A percentile compares a stretch with the other conserved stretches of the same genome.
These are phyloP conservation scores for Rhizopus arrhizus DNA, from an alignment of 371 early-diverging fungal genomes.

Conservation along the genomic window DNA sequence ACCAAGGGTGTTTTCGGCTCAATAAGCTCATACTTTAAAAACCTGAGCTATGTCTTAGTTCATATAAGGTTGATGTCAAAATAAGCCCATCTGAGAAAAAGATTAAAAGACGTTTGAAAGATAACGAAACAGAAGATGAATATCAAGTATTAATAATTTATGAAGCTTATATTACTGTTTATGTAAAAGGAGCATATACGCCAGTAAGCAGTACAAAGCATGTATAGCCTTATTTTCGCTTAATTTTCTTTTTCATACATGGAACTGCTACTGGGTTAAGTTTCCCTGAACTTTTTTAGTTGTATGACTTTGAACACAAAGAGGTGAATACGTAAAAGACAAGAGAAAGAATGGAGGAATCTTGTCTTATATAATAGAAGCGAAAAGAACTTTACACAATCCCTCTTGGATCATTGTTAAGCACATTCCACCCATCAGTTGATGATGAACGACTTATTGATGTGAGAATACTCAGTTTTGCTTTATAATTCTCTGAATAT, in stretches of 20 bases:
- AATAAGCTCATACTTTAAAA: slow-evolving; percentile 24
- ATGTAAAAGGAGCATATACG: slow-evolving; percentile 38
- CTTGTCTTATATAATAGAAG: no score
- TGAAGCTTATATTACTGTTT: slow-evolving; percentile 48
- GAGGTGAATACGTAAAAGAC: slow-evolving; percentile 25
- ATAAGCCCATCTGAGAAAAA: slow-evolving; percentile 38
- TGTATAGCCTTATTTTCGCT: not conserved
- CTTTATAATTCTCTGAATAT: slow-evolving; percentile 41
- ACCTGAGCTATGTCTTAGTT: slow-evolving; percentile 33
- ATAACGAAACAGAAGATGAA: slow-evolving; percentile 16
- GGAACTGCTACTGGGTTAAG: slow-evolving; percentile 49
- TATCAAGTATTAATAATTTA: slow-evolving; percentile 40
- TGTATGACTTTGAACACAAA: slow-evolving; percentile 55
- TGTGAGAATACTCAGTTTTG: slow-evolving; percentile 43
- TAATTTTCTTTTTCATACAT: slow-evolving; percentile 10
- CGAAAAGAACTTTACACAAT: slow-evolving; percentile 34
- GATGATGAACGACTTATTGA: slow-evolving; percentile 51
- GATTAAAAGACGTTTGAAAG: slow-evolving; percentile 31
- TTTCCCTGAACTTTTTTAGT: slow-evolving; percentile 34
- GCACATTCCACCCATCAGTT: slow-evolving; percentile 41
- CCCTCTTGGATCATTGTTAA: slow-evolving; percentile 30
- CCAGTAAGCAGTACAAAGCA: slow-evolving; percentile 39
- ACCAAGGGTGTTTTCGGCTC: slow-evolving; percentile 26
- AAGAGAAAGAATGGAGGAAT: not conserved
- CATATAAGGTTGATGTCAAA: slow-evolving; percentile 30